phyloP scores from a whole-genome alignment of 495 filamentous ascomycete species.

The Talaromyces trachyspermus region DNA sequence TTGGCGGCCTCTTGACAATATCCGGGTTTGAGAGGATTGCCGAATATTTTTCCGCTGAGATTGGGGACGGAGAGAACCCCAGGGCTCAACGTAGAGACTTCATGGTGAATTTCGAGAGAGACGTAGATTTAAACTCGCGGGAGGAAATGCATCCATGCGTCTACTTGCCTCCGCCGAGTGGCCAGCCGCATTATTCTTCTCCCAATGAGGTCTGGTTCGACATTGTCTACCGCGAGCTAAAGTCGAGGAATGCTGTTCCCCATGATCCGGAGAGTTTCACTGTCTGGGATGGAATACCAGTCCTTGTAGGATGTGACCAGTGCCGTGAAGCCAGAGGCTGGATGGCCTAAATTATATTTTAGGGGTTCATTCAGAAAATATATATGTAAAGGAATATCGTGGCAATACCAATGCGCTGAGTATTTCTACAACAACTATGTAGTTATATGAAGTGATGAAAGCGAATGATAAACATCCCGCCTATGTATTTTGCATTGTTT shows the following conservation, averaged over 20 bases:
- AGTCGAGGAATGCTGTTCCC: slow-evolving; percentile 19
- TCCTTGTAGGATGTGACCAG: slow-evolving; percentile 30
- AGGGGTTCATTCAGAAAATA: not conserved
- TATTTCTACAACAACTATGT: no score
- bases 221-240: slow-evolving; percentile 27
- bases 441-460: not conserved
- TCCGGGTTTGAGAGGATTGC: slow-evolving; percentile 36
- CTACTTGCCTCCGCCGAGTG: slow-evolving; percentile 25
- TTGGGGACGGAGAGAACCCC: slow-evolving; percentile 36
- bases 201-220: slow-evolving; percentile 37
- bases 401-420: no score
- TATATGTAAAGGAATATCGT: not conserved
- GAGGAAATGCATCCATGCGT: slow-evolving; percentile 35
- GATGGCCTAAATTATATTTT: no score
- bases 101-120: slow-evolving; percentile 39
- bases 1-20: slow-evolving; percentile 34
- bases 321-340: slow-evolving; percentile 27
- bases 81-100: slow-evolving; percentile 38
- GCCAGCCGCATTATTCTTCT: slow-evolving; percentile 27
- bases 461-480: not conserved
- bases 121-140: slow-evolving; percentile 28
- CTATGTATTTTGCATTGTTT: slow-evolving; percentile 4
- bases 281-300: slow-evolving; percentile 27
- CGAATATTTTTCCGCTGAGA: slow-evolving; percentile 41
- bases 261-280: slow-evolving; percentile 29